Base-by-base conservation (phyloP, 2,329 filamentous ascomycete genomes). In the Colletotrichum sp. region DNA sequence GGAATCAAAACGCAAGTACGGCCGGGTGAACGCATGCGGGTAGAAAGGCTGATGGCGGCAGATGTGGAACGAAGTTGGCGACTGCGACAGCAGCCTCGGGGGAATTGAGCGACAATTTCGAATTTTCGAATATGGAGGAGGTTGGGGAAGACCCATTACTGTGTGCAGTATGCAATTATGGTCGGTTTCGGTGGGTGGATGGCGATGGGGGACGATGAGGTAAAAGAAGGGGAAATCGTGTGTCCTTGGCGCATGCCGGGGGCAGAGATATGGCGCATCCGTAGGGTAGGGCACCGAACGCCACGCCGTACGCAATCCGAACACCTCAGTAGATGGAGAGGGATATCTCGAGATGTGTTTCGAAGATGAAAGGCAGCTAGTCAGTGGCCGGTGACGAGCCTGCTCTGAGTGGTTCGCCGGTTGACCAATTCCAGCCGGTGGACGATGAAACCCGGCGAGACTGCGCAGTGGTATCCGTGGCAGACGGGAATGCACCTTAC, bases 151-250 rank as follows among this genome's bases (percentile, higher is more conserved):
- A n/a, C 18, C 39, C 18, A 49, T n/a, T 49, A n/a, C 36, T 18
- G 36, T 39, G 36, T n/a, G 39, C 39, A 49, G 39, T 12, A 32
- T 36, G 49, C 36, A 32, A 26, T 57, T 34, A 59, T 69, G 69
- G 63, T 72, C 55, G 72, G 52, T 72, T 75, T 26, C 72, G 69
- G 73, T 59, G 69, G 69, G 21, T 28, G 28, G 57, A 60, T 32
- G 28, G 49, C 18, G 24, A 66, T 34, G 66, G 68, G 34, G 49
- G 71, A 52, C 65, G 66, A 74, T 70, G 66, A 74, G 66, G 66
- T 70, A 70, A 62, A 63, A 67, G 66, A 30, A 57, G 18, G 44
- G 65, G 28, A n/a, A 55, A 26, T 32, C 39, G 26, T 28, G 64
- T 55, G 39, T 24, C 57, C 21, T 60, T 63, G n/a, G 30, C n/a